Evolutionary conservation across 495 filamentous ascomycete species (phyloP).

Genomic region (Pyrenula aspistea): DNA sequence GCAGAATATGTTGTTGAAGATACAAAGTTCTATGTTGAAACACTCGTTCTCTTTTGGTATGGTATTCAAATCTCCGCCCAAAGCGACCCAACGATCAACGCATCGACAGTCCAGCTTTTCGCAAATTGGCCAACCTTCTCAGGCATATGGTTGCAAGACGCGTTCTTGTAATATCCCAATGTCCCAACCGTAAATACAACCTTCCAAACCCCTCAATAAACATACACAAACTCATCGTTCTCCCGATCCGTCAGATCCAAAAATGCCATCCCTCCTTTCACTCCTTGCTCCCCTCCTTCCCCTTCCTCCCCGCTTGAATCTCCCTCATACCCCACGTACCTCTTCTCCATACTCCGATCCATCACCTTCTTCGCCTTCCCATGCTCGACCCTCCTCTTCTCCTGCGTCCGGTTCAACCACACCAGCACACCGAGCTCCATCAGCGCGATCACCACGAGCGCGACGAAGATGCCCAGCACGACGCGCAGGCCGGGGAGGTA

Average conservation of each 20-base stretch:
- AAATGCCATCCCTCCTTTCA: constrained; percentile 27
- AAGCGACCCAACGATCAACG: no score
- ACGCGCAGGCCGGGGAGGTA: constrained; percentile 44
- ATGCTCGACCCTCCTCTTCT: constrained; percentile 35
- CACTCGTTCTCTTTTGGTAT: no score
- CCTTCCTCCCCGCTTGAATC: constrained; percentile 10
- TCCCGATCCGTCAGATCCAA: constrained; percentile 47
- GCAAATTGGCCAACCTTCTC: no score
- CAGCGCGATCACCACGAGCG: constrained; percentile 31
- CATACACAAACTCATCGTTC: constrained; percentile 59
- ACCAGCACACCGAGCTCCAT: constrained; percentile 39
- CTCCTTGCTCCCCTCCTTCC: constrained; percentile 8
- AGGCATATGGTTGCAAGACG: no score
- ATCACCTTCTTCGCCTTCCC: constrained; percentile 44
- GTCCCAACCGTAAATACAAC: no score
- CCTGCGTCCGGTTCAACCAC: constrained; percentile 41
- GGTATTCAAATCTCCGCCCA: no score
- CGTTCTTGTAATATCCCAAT: no score
- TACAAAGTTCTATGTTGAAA: no score
- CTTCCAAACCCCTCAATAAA: constrained; percentile 29
- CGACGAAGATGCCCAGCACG: constrained; percentile 44
- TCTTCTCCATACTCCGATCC: constrained; percentile 42
- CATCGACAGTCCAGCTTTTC: no score
- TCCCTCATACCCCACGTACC: constrained; percentile 15
- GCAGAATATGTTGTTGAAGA: no score